Percentiles rank a stretch among this genome's conserved stretches.
phyloP scores from a whole-genome alignment of 148 eudicot species.

The Silene conica region DNA sequence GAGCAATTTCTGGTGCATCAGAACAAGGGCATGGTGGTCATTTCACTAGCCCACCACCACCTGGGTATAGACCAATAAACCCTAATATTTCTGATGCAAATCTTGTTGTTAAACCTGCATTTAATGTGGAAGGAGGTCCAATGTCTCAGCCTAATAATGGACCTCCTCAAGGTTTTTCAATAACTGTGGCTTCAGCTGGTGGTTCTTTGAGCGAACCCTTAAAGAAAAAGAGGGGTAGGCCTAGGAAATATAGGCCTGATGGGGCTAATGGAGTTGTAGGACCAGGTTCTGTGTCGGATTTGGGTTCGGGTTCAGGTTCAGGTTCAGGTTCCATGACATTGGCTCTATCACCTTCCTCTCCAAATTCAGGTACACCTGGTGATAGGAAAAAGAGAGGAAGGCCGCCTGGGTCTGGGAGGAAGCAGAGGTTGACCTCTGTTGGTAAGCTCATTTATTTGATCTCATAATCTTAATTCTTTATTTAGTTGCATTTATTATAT shows the following conservation, averaged over 20 bases:
- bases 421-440: conserved; percentile 75
- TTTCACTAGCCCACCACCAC: conserved; percentile 14
- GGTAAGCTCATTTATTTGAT: conserved; percentile 40
- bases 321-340: conserved; percentile 44
- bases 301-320: conserved; percentile 35
- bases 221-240: conserved; percentile 98
- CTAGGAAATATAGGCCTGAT: conserved; percentile 84
- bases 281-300: conserved; percentile 6
- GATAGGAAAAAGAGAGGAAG: conserved; percentile 62
- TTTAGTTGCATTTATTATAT: background rate
- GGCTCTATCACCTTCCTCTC: conserved; percentile 56
- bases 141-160: conserved; percentile 31
- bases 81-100: conserved; percentile 33
- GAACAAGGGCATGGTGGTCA: conserved; percentile 27
- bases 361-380: conserved; percentile 33
- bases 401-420: conserved; percentile 94
- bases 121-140: conserved; percentile 34
- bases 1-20: conserved; percentile 19
- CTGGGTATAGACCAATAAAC: conserved; percentile 38
- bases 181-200: conserved; percentile 35
- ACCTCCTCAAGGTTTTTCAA: conserved; percentile 46
- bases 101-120: conserved; percentile 33
- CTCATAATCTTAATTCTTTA: background rate
- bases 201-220: conserved; percentile 43
- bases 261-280: conserved; percentile 36